These are phyloP conservation scores for Beauveria asiatica DNA, from an alignment of 2,329 filamentous ascomycete species.

Conservation along the genomic window DNA sequence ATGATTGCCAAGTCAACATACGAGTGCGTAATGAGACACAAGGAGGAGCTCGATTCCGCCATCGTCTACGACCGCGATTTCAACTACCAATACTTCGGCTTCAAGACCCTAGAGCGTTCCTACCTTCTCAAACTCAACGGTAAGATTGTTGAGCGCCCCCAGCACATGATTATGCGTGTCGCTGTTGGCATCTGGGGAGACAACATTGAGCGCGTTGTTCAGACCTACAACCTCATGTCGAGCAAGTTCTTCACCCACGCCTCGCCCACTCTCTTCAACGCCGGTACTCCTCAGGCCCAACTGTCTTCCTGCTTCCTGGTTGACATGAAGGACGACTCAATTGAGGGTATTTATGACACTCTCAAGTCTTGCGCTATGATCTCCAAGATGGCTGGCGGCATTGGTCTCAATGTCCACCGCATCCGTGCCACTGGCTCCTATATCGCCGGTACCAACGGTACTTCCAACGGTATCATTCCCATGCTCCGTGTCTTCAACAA, in stretches of 20 bases:
- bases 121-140: conserved; percentile 93
- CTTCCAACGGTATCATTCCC: conserved; percentile 92
- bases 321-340: conserved; percentile 99
- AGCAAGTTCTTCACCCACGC: conserved; percentile 98
- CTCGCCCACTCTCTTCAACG: conserved; percentile 96
- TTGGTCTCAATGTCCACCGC: conserved; percentile 91
- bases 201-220: conserved; percentile 85
- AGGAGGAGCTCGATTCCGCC: conserved; percentile 94
- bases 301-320: conserved; percentile 97
- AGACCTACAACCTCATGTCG: conserved; percentile 99
- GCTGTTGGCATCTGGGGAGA: conserved; percentile 94
- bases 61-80: conserved; percentile 99
- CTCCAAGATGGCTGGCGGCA: conserved; percentile 98
- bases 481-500: conserved; percentile 99
- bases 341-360: conserved; percentile 98
- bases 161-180: conserved; percentile 99
- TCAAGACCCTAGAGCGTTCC: conserved; percentile 97
- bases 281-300: conserved; percentile 88
- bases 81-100: conserved; percentile 99
- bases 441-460: conserved; percentile 95
- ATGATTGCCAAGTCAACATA: conserved; percentile 94
- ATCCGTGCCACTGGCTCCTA: conserved; percentile 97
- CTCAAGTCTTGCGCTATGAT: conserved; percentile 99
- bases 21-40: conserved; percentile 89
- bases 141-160: conserved; percentile 92